Base-by-base conservation (phyloP, 129 eudicot species). In the Chrysanthemum makinoi region DNA sequence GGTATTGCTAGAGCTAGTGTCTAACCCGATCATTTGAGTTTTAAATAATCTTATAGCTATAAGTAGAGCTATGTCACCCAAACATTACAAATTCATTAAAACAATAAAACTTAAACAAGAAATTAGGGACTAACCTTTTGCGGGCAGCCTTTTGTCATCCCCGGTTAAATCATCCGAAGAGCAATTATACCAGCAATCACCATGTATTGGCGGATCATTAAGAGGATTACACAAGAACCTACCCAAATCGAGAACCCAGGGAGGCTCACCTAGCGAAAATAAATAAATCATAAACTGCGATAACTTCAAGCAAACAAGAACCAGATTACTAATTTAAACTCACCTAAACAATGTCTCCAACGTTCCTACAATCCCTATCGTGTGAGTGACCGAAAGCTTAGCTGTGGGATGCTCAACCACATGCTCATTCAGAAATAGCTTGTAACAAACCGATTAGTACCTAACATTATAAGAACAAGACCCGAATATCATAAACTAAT, bases 111-210 rank as follows among this genome's bases (percentile, higher is more conserved):
- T 59, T 24, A 10, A 59, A 59, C 35, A 24, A 10, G n/a, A 59
- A 65, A 13, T 5, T 43, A 65, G 35, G 65, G n/a, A 16, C 7
- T 16, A 75, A 88, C 98, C 96, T 89, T 93, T 24, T 77, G 95
- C 72, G 89, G 98, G 22, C 98, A 91, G 47, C 24, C 82, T 93
- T 74, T 93, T 93, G 83, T 93, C 98, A 66, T 85, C 90, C 80
- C 87, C 91, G 8, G 95, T 89, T 67, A 93, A 78, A 79, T 93
- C 98, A 83, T 93, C 95, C 59, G 60, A 63, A 50, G 98, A 89
- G 81, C 98, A 93, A 71, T 85, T 93, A 77, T 93, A 93, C 98
- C 98, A 93, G 73, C 98, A 93, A 62, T 93, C 96, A 44, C 91
- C 90, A 24, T 73, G 80, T 57, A 93, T 70, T 43, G 89, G 96